Base-by-base conservation (phyloP, 1,139 yeast species). In the Lodderomyces pseudojiufengensis region DNA sequence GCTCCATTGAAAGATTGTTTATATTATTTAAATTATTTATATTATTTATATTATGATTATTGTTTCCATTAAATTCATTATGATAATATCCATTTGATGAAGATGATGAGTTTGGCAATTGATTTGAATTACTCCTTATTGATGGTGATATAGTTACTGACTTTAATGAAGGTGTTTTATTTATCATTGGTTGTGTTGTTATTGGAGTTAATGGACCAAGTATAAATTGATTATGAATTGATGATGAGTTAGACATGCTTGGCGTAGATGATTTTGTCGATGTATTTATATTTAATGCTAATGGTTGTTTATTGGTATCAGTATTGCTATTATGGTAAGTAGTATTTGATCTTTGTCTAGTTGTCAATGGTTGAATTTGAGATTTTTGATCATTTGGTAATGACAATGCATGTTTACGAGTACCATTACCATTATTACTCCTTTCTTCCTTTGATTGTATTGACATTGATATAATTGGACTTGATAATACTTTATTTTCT, bases 61-160 rank as follows among this genome's bases (percentile, higher is more conserved):
- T n/a, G n/a, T n/a, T n/a, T n/a, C n/a, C n/a, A n/a, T n/a, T n/a
- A n/a, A n/a, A n/a, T 18, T 18, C 20, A 18, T 18, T 18, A 18
- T 7, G 20, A 18, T 18, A 18, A 7, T 18, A 18, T 7, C 20
- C 20, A 7, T 18, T 18, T 18, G 20, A 18, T 18, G 20, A 18
- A 5, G 20, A 18, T 18, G 20, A 18, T 5, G 20, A 18, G 5
- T 5, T 5, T 18, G 20, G 20, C 20, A 5, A 7, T 18, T 18
- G 20, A 18, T 18, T 18, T 18, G 20, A 18, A 5, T 5, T 5
- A 18, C 35, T 39, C 33, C 67, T 44, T 3, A 57, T 46, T 26
- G 66, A 63, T 3, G 72, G 71, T 4, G 71, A 64, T 5, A 65
- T 65, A 3, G 70, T 63, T 23, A 65, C 54, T 9, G 70, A 62